Base-by-base conservation (phyloP, 176 grass and related monocot species). In the Thalia dealbata region DNA sequence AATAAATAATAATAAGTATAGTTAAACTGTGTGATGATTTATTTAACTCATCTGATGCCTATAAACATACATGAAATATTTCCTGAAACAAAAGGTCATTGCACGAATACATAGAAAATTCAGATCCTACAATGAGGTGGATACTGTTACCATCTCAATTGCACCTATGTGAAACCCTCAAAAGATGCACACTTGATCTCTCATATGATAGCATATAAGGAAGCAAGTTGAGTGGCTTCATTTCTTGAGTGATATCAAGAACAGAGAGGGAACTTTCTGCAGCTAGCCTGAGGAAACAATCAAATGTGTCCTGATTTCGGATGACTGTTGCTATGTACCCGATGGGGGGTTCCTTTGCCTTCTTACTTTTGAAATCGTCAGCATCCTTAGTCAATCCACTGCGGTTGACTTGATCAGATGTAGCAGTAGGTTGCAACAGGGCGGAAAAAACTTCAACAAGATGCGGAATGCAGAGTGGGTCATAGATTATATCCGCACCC, bases 401-500 rank as follows among this genome's bases (percentile, higher is more conserved):
- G 3, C 64, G 41, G 7, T 16, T 55, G 3, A 76, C 70, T 75
- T 10, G 46, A 78, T 69, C 21, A 28, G 0, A 52, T 64, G 45
- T 23, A 30, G 10, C 9, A 56, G 51, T 4, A 14, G 59, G 25
- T 4, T 71, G 71, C 65, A 87, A 54, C 73, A 93, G 67, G 58
- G 77, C 56, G 4, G 72, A 85, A 58, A 93, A 73, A 16, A 93
- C 90, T 59, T 77, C 74, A 80, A 88, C 73, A 12, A 99, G 85
- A 80, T 99, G 85, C 0, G 87, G 83, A 50, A 88, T 72, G 0
- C 85, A 91, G 14, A 80, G 61, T 7, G 90, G 95, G 45, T 99
- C 82, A 10, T 99, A 99, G 42, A 99, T 88, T 24, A 93, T 84
- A 75, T 99, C 95, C 51, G 95, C 95, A 52, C 95, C 95, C 81